phyloP scores from a whole-genome alignment of 1,284 basidiomycete genomes.

The Rhodotorula sp. region DNA sequence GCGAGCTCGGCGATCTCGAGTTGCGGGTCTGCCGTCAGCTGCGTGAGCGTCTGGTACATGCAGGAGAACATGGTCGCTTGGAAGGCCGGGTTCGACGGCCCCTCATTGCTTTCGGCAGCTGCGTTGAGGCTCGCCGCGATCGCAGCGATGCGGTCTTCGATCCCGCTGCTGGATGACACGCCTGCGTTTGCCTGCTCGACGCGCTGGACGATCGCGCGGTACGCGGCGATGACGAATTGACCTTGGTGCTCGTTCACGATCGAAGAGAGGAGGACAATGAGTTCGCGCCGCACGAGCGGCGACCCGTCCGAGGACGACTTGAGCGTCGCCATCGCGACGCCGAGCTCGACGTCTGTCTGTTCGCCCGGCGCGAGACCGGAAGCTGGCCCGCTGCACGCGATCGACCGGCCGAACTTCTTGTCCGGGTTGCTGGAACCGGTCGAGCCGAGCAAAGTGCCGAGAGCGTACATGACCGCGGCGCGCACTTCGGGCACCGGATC shows the following conservation, averaged over 20 bases:
- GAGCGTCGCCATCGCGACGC: constrained; percentile 57
- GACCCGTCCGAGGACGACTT: constrained; percentile 69
- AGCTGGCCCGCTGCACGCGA: constrained; percentile 47
- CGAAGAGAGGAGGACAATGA: constrained; percentile 86
- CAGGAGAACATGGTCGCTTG: constrained; percentile 53
- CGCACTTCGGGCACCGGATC: constrained; percentile 93
- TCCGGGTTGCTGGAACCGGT: constrained; percentile 57
- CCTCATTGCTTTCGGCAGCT: constrained; percentile 41
- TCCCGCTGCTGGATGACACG: constrained; percentile 58
- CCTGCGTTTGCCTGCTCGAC: constrained; percentile 13
- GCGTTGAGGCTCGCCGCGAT: constrained; percentile 41
- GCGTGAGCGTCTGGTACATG: constrained; percentile 83
- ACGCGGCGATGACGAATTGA: constrained; percentile 92
- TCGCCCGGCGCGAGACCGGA: constrained; percentile 71
- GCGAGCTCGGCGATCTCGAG: constrained; percentile 87
- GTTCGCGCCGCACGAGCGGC: constrained; percentile 93
- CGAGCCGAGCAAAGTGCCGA: constrained; percentile 90
- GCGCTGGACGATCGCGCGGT: constrained; percentile 78
- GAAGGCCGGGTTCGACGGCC: constrained; percentile 41
- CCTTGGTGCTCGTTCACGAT: constrained; percentile 94
- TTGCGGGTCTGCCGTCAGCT: constrained; percentile 89
- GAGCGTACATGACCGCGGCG: constrained; percentile 83
- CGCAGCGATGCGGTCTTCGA: constrained; percentile 38
- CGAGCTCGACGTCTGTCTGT: constrained; percentile 61
- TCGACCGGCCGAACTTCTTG: constrained; percentile 40